Percentiles rank a stretch among this genome's conserved stretches.
Evolutionary conservation across 2,329 filamentous ascomycete genomes (phyloP).

Genomic region (Arthrobotrys sphaeroides): DNA sequence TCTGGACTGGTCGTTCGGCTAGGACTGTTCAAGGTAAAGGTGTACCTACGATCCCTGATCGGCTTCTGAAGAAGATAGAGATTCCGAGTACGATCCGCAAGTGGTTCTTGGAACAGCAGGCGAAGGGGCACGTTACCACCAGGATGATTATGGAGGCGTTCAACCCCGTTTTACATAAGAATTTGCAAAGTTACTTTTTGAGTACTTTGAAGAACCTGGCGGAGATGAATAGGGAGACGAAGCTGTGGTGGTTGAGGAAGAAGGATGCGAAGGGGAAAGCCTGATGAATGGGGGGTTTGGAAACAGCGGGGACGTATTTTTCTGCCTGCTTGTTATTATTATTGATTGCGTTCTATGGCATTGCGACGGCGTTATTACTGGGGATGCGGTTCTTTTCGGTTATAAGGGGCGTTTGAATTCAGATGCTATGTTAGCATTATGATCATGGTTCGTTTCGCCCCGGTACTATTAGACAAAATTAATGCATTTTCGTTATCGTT

Average conservation of each 20-base stretch:
- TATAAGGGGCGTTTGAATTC: no score
- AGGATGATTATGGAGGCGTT: conserved; percentile 70
- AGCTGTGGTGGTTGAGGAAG: conserved; percentile 63
- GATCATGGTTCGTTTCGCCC: no score
- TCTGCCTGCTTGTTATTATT: no score
- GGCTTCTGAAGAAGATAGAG: conserved; percentile 64
- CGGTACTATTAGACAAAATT: no score
- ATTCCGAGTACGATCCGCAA: conserved; percentile 60
- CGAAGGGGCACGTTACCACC: conserved; percentile 58
- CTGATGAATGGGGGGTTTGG: no score
- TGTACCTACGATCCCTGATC: conserved; percentile 68
- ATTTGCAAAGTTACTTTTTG: conserved; percentile 81
- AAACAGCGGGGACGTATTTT: no score
- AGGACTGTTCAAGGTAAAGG: conserved; percentile 73
- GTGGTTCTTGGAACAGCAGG: conserved; percentile 13
- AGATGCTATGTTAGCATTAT: no score
- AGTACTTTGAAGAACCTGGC: conserved; percentile 80
- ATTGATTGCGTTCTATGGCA: no score
- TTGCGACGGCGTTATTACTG: no score
- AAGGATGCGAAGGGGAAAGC: no score
- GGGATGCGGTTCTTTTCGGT: no score
- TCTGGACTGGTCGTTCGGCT: conserved; percentile 81
- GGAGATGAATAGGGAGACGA: conserved; percentile 66
- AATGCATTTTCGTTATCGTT: no score
- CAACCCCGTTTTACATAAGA: conserved; percentile 78